phyloP scores from a whole-genome alignment of 2,329 filamentous ascomycete genomes.

The Colletotrichum sp. region DNA sequence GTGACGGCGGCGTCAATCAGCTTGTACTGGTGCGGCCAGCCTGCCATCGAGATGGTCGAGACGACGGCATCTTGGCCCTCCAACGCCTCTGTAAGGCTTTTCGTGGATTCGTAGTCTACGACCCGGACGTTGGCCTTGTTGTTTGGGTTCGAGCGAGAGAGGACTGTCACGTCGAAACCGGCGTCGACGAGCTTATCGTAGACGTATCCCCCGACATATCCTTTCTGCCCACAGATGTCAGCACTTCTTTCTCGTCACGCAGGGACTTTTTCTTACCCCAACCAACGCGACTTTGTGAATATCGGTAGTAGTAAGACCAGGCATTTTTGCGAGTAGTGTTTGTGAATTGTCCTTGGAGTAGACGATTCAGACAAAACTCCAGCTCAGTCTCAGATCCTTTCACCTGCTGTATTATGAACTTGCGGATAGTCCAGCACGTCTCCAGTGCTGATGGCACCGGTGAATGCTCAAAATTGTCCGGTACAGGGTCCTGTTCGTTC shows the following conservation, averaged over 20 bases:
- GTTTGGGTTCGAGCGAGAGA: slow-evolving; percentile 44
- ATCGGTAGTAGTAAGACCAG: neutral
- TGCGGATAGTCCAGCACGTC: fast-evolving
- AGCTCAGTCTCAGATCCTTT: fast-evolving
- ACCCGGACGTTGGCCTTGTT: slow-evolving; percentile 31
- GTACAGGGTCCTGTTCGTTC: neutral
- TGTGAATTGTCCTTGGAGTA: neutral
- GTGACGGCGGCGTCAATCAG: slow-evolving; percentile 58
- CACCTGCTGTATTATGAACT: neutral
- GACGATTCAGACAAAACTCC: neutral
- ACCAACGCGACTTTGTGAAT: neutral
- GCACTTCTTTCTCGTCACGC: neutral
- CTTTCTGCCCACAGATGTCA: neutral
- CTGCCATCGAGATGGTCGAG: slow-evolving; percentile 43
- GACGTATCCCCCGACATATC: neutral
- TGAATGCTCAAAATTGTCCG: neutral
- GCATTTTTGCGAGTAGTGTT: neutral
- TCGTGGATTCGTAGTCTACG: slow-evolving; percentile 38
- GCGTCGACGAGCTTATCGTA: neutral
- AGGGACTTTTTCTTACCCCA: neutral
- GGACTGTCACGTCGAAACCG: slow-evolving; percentile 38
- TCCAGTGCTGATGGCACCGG: neutral
- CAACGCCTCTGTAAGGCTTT: slow-evolving; percentile 56
- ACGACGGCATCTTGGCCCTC: slow-evolving; percentile 62
- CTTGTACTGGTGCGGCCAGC: slow-evolving; percentile 48